These are phyloP conservation scores for Theileria parva DNA, from an alignment of 169 alveolate genomes.

Conservation along the genomic window DNA sequence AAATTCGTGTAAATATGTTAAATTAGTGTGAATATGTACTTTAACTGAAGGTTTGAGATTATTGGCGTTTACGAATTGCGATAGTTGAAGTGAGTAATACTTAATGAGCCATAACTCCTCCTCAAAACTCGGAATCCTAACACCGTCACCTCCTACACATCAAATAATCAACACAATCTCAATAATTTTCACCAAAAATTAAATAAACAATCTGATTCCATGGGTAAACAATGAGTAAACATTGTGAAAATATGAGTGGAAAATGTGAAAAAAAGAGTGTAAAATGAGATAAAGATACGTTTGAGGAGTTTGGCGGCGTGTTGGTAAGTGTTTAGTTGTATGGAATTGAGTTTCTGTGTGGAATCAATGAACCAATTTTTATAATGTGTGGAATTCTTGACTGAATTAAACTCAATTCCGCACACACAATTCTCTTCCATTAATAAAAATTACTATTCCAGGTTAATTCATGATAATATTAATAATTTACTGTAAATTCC, in stretches of 20 bases:
- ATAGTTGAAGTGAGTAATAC: conserved; percentile 58
- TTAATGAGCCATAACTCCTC: conserved; percentile 64
- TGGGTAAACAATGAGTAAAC: no score
- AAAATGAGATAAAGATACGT: conserved; percentile 5
- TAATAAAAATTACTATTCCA: no score
- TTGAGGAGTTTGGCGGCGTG: conserved; percentile 15
- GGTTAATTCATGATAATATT: no score
- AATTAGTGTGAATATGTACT: not conserved
- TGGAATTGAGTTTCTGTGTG: not conserved
- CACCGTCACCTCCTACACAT: not conserved
- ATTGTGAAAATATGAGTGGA: no score
- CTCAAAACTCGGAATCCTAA: conserved; percentile 43
- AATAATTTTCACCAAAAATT: no score
- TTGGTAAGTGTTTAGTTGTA: conserved; percentile 25
- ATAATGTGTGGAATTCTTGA: conserved; percentile 32
- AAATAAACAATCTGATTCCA: no score
- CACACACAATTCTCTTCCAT: not conserved
- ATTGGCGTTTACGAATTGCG: conserved; percentile 45
- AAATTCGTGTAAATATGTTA: no score
- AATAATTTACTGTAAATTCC: no score
- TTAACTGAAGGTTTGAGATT: conserved; percentile 54
- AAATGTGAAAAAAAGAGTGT: not conserved
- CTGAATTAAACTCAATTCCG: conserved; percentile 20
- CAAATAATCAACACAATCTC: no score
- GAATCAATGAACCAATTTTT: conserved; percentile 46